Evolutionary conservation across 805 yeast genomes (phyloP).

Genomic region (Starmerella ratchasimensis): DNA sequence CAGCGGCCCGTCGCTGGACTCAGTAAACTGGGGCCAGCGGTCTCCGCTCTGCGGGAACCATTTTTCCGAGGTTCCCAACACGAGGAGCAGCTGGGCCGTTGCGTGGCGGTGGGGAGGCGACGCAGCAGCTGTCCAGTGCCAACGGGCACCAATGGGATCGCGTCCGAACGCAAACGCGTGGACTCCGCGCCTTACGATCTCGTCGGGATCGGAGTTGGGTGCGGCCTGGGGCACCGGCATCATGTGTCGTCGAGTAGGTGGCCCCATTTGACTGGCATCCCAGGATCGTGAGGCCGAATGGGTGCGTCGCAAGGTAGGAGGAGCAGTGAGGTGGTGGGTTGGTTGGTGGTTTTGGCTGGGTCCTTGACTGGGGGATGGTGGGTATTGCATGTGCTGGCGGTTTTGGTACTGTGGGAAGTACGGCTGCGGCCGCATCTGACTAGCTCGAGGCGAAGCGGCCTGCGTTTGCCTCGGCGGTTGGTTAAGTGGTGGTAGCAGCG

Average conservation of each 20-base stretch:
- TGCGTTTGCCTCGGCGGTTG: too few species aligned
- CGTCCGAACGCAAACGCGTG: neutral
- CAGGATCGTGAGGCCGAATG: slow-evolving; percentile 14
- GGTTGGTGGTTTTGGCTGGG: too few species aligned
- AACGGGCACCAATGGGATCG: slow-evolving; percentile 1
- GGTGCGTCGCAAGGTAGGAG: slow-evolving; percentile 1
- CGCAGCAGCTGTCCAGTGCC: slow-evolving; percentile 10
- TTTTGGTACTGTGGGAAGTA: too few species aligned
- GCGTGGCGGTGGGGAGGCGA: slow-evolving; percentile 1
- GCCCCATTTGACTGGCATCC: too few species aligned
- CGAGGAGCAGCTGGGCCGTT: slow-evolving; percentile 6
- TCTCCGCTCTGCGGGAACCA: slow-evolving; percentile 6
- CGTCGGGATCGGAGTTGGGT: neutral
- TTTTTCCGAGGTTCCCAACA: slow-evolving; percentile 5
- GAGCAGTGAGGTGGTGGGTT: neutral
- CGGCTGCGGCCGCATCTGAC: too few species aligned
- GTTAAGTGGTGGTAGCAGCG: too few species aligned
- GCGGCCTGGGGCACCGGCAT: neutral
- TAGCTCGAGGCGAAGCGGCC: too few species aligned
- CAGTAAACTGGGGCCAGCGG: neutral
- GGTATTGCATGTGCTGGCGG: too few species aligned
- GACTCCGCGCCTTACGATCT: slow-evolving; percentile 2
- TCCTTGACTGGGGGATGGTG: too few species aligned
- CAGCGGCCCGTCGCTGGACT: neutral
- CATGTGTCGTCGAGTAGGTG: neutral